Evolutionary conservation across 164 flowering plant species (phyloP).

Genomic region (Hamamelis virginiana): DNA sequence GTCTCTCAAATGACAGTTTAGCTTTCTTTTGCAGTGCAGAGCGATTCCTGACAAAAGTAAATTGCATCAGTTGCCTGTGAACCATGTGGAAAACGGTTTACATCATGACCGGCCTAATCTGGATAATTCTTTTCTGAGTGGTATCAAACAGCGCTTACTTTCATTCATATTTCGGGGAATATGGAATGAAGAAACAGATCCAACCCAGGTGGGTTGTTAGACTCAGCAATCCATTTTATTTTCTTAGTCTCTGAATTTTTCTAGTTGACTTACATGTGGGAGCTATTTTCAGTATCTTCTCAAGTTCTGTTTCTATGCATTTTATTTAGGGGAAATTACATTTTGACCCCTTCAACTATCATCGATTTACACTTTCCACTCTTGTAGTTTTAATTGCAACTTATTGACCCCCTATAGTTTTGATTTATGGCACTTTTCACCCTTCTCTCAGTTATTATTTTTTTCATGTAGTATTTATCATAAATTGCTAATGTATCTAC

Average conservation of each 20-base stretch:
- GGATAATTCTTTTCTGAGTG: constrained; percentile 62
- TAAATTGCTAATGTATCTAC: too few relatives aligned
- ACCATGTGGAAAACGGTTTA: constrained; percentile 39
- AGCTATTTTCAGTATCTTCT: not conserved
- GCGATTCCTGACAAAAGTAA: constrained; percentile 33
- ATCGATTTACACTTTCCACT: too few relatives aligned
- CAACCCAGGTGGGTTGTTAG: constrained; percentile 58
- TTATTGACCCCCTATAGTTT: too few relatives aligned
- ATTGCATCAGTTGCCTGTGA: constrained; percentile 34
- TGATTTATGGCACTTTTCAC: too few relatives aligned
- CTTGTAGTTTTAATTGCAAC: too few relatives aligned
- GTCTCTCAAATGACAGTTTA: constrained; percentile 7
- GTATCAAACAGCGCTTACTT: constrained; percentile 92
- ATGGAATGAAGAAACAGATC: constrained; percentile 84
- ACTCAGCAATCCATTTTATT: not conserved
- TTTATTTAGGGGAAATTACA: too few relatives aligned
- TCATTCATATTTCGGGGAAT: constrained; percentile 78
- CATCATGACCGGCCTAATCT: constrained; percentile 31
- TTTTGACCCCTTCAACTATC: too few relatives aligned
- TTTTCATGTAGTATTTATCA: too few relatives aligned
- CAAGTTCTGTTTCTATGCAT: not conserved
- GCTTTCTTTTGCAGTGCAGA: constrained; percentile 45
- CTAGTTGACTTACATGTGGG: not conserved
- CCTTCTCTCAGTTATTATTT: too few relatives aligned
- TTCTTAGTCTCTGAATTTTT: not conserved